Conservation (phyloP, 2,329 filamentous ascomycete species). For the Coccinonectria pachysandricola region DNA sequence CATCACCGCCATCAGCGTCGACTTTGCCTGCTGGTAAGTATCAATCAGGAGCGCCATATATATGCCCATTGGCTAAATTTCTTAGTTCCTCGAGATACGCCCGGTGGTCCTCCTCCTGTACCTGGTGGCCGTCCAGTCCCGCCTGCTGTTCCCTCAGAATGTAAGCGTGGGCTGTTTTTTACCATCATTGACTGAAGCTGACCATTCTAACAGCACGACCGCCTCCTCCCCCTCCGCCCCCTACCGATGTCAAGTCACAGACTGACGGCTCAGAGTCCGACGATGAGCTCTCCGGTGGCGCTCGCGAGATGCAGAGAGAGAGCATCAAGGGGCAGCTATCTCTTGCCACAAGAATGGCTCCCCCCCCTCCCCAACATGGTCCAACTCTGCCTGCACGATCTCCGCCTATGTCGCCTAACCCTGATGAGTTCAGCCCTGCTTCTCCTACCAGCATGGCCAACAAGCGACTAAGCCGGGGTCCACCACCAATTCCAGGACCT, state of each 20-base stretch:
- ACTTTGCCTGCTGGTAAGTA: constrained; percentile 15
- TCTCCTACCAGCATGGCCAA: constrained; percentile 34
- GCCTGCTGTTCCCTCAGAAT: constrained; percentile 47
- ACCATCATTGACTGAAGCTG: constrained; percentile 16
- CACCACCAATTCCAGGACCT: constrained; percentile 50
- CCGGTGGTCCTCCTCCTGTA: constrained; percentile 32
- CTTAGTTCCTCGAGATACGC: constrained; percentile 24
- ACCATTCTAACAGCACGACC: constrained; percentile 45
- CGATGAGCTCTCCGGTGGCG: constrained; percentile 62
- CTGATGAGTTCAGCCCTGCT: constrained; percentile 29
- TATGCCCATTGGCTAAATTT: no score
- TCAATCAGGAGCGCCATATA: no score
- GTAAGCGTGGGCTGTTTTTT: constrained; percentile 36
- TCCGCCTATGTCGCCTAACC: constrained; percentile 21
- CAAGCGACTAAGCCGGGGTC: constrained; percentile 47
- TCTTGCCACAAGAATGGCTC: constrained; percentile 25
- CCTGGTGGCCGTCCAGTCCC: constrained; percentile 43
- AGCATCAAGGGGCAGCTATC: constrained; percentile 13
- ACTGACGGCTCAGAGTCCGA: constrained; percentile 79
- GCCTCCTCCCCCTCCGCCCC: constrained; percentile 41
- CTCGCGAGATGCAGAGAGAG: constrained; percentile 34
- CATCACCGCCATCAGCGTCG: constrained; percentile 24
- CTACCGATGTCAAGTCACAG: constrained; percentile 48
- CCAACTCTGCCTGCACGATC: constrained; percentile 20
- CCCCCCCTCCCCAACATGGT: constrained; percentile 27